Conservation (phyloP, 2,329 filamentous ascomycete species). For the Phaeomoniella chlamydospora region DNA sequence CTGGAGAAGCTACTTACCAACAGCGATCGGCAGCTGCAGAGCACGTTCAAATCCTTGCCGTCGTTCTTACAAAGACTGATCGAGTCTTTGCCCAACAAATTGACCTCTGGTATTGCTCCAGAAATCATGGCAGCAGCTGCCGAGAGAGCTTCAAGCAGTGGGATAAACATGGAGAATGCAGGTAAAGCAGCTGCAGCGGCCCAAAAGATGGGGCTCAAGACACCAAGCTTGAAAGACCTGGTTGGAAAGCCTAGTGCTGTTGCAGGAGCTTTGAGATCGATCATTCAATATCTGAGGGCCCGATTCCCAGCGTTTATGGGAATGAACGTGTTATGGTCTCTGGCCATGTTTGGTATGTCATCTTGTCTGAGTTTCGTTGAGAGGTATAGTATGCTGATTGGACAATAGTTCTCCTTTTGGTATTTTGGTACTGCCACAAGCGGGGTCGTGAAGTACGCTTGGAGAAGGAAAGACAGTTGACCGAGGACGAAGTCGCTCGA, state of each 20-base stretch:
- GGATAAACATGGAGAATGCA: constrained; percentile 40
- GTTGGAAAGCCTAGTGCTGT: constrained; percentile 79
- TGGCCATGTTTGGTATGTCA: constrained; percentile 70
- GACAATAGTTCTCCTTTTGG: constrained; percentile 65
- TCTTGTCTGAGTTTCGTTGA: background rate
- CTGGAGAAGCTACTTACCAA: constrained; percentile 55
- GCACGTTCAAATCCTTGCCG: constrained; percentile 55
- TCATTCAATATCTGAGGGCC: constrained; percentile 73
- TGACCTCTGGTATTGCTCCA: constrained; percentile 61
- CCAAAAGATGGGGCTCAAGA: constrained; percentile 50
- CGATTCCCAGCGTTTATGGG: constrained; percentile 85
- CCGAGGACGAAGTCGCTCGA: constrained; percentile 26
- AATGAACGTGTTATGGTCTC: constrained; percentile 79
- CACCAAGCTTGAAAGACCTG: constrained; percentile 62
- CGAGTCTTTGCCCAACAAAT: constrained; percentile 66
- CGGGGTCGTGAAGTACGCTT: constrained; percentile 76
- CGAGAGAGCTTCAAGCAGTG: constrained; percentile 48
- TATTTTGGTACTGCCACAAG: constrained; percentile 98
- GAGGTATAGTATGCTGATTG: constrained; percentile 1
- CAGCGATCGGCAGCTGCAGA: constrained; percentile 48
- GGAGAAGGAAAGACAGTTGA: constrained; percentile 40
- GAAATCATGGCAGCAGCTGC: constrained; percentile 69
- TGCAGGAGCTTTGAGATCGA: constrained; percentile 72
- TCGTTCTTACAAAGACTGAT: constrained; percentile 73
- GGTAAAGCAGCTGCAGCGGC: constrained; percentile 40